A percentile compares a stretch with the other conserved stretches of the same genome.
Conservation (phyloP, 345 rosid species). For the Populus tremula region DNA sequence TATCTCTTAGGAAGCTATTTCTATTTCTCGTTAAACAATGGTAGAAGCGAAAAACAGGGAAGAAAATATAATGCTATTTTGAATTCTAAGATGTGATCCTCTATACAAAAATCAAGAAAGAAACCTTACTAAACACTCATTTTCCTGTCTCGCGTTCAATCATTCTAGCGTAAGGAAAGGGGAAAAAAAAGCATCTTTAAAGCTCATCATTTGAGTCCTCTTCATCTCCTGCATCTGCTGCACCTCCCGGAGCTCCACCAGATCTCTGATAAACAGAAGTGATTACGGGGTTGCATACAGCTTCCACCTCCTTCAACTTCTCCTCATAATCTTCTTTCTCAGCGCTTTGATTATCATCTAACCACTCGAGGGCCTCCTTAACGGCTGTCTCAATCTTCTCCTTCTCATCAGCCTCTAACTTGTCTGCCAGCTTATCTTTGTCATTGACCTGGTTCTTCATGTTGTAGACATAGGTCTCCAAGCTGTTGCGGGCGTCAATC, state of each 20-base stretch:
- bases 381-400: slow-evolving; percentile 21
- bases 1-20: too few relatives aligned
- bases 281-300: slow-evolving; percentile 29
- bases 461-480: slow-evolving; percentile 30
- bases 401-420: slow-evolving; percentile 22
- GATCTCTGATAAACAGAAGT: slow-evolving; percentile 25
- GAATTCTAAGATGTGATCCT: too few relatives aligned
- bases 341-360: slow-evolving; percentile 32
- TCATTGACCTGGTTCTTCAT: slow-evolving; percentile 24
- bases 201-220: slow-evolving; percentile 11
- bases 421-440: slow-evolving; percentile 24
- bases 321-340: slow-evolving; percentile 31
- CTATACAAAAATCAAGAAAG: too few relatives aligned
- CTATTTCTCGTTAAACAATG: too few relatives aligned
- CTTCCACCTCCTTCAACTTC: slow-evolving; percentile 37
- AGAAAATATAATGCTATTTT: too few relatives aligned
- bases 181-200: background rate
- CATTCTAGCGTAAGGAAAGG: too few relatives aligned
- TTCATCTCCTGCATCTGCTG: background rate
- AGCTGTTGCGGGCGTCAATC: slow-evolving; percentile 28
- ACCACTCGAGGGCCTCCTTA: slow-evolving; percentile 24
- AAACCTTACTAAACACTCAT: too few relatives aligned
- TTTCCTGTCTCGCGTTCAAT: too few relatives aligned
- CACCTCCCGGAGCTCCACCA: slow-evolving; percentile 21
- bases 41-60: too few relatives aligned